Conservation (phyloP, 2,329 filamentous ascomycete species). For the Claviceps citrina region DNA sequence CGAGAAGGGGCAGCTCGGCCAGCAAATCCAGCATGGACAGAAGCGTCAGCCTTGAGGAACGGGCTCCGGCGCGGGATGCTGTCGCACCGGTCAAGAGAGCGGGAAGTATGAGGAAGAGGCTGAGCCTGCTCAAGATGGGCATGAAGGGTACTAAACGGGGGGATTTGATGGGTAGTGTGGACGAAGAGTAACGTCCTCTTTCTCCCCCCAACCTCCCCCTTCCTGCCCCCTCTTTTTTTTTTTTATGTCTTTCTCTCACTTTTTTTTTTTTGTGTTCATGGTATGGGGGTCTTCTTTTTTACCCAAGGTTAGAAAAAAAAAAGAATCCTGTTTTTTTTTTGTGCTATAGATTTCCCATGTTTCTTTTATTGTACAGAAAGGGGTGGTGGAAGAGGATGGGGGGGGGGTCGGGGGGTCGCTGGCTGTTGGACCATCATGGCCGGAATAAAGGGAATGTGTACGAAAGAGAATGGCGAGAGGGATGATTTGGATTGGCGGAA, state of each 20-base stretch:
- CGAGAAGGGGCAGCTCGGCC: conserved; percentile 11
- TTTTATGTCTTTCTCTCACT: not conserved
- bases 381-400: too few species aligned
- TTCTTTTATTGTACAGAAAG: too few species aligned
- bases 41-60: conserved; percentile 10
- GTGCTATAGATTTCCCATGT: too few species aligned
- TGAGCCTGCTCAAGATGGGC: conserved; percentile 63
- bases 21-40: conserved; percentile 17
- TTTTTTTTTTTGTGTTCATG: not conserved
- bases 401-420: too few species aligned
- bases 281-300: not conserved
- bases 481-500: too few species aligned
- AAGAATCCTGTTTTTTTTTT: too few species aligned
- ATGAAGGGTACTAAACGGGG: conserved; percentile 48
- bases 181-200: conserved; percentile 31
- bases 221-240: not conserved
- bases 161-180: conserved; percentile 36
- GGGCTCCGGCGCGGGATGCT: conserved; percentile 17
- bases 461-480: too few species aligned
- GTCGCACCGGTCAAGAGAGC: conserved; percentile 27
- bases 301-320: too few species aligned
- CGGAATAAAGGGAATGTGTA: too few species aligned
- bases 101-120: conserved; percentile 57
- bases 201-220: not conserved
- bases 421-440: too few species aligned